Evolutionary conservation across 495 filamentous ascomycete species (phyloP).

Genomic region (Wilcoxina mikolae): DNA sequence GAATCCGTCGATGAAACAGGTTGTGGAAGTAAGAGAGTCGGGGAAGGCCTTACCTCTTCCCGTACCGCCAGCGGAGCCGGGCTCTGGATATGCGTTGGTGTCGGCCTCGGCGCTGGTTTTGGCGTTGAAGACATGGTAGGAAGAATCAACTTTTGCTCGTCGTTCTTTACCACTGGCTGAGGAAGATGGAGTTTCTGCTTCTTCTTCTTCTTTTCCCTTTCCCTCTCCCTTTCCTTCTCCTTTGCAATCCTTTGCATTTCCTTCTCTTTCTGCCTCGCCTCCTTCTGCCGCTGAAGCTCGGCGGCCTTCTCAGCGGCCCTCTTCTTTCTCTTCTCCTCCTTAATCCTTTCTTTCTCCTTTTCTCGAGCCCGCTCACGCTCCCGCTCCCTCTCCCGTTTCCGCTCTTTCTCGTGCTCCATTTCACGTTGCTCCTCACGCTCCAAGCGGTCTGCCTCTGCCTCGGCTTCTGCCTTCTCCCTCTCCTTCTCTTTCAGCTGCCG

Average conservation of each 20-base stretch:
- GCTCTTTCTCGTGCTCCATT: slow-evolving; percentile 1
- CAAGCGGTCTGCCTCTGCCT: slow-evolving; percentile 4
- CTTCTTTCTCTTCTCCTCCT: slow-evolving; percentile 11
- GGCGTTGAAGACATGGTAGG: slow-evolving; percentile 1
- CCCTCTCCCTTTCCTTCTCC: slow-evolving; percentile 15
- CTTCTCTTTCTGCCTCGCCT: slow-evolving; percentile 14
- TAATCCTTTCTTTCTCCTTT: slow-evolving; percentile 3
- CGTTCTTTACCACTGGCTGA: not conserved
- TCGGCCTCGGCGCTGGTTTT: not conserved
- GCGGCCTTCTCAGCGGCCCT: slow-evolving; percentile 1
- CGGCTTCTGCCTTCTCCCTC: slow-evolving; percentile 13
- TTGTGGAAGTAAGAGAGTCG: not conserved
- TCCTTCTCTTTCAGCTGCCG: slow-evolving; percentile 9
- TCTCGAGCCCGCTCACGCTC: slow-evolving; percentile 10
- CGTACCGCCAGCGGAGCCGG: not conserved
- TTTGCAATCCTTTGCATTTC: slow-evolving; percentile 6
- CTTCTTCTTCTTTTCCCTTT: slow-evolving; percentile 8
- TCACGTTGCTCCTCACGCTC: slow-evolving; percentile 6
- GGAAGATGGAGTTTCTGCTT: slow-evolving; percentile 14
- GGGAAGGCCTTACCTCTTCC: not conserved
- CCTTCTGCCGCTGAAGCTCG: not conserved
- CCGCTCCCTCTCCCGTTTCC: slow-evolving; percentile 12
- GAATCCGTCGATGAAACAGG: not conserved
- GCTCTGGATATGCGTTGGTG: not conserved
- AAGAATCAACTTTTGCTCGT: slow-evolving; percentile 12